Percentiles rank a stretch among this genome's conserved stretches.
Conservation (phyloP, 2,329 filamentous ascomycete species). For the Fusarium brevicatenulatum region DNA sequence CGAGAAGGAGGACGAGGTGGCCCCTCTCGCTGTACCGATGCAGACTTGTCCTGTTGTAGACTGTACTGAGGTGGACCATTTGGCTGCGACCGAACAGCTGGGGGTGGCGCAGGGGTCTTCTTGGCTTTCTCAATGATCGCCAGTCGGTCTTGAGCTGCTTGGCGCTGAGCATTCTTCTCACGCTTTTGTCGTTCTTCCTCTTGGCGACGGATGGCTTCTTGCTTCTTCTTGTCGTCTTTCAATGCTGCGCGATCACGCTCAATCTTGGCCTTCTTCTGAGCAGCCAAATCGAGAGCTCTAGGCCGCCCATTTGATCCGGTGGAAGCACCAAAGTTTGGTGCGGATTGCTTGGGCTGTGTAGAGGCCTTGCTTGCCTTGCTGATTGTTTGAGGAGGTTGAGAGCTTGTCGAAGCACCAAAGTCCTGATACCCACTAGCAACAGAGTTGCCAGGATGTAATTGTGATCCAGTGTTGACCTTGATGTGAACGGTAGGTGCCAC, state of each 20-base stretch:
- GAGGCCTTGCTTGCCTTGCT: conserved; percentile 76
- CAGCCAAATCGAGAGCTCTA: conserved; percentile 78
- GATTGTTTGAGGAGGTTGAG: conserved; percentile 57
- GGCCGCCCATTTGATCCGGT: conserved; percentile 70
- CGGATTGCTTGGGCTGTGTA: conserved; percentile 66
- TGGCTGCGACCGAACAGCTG: conserved; percentile 65
- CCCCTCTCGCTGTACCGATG: conserved; percentile 46
- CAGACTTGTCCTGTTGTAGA: conserved; percentile 45
- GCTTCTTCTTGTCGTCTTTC: conserved; percentile 72
- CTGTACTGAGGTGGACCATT: conserved; percentile 61
- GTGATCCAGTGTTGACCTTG: conserved; percentile 73
- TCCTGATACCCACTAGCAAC: conserved; percentile 68
- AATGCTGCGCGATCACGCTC: conserved; percentile 78
- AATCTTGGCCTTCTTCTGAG: conserved; percentile 84
- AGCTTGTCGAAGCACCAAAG: conserved; percentile 44
- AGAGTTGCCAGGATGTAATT: conserved; percentile 67
- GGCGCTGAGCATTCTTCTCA: conserved; percentile 70
- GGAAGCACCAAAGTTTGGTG: conserved; percentile 67
- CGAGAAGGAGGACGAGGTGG: conserved; percentile 64
- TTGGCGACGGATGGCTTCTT: conserved; percentile 67
- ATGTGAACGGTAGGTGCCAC: conserved; percentile 74
- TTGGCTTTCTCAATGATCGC: conserved; percentile 72
- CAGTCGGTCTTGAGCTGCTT: conserved; percentile 50
- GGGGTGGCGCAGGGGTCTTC: conserved; percentile 70
- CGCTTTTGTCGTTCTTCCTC: conserved; percentile 71